Evolutionary conservation across 768 basidiomycete genomes (phyloP), one percentile per base, ranked within the genome.

Genomic region (Plicaturopsis crispa): DNA sequence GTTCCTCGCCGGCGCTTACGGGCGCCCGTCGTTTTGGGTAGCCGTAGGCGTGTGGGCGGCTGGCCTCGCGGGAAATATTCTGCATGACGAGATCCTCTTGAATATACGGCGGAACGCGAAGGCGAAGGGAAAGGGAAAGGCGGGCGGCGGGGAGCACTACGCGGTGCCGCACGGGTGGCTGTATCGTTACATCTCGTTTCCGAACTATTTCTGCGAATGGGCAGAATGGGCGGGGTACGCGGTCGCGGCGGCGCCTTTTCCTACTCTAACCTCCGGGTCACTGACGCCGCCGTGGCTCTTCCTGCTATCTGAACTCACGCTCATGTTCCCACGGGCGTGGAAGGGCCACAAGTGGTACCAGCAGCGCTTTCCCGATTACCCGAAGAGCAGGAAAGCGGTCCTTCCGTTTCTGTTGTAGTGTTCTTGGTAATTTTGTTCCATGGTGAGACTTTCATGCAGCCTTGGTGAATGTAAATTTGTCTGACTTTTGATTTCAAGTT

Each of bases 131-230:
- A 35, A 62, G 60, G 47, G 57, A 46, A 34, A 52, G 50, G 23
- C 39, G 8, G 14, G 26, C 26, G 26, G 8, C 14, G 58, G 55
- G 30, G 73, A 78, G 35, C 67, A 86, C 57, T 89, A 89, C 53
- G 79, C 80, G 4, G 80, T 92, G 42, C 91, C 94, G 0, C 72
- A 81, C 36, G 88, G 85, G 0, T 71, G 76, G 16, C 63, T 94
- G 13, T 96, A 84, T 67, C 50, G 56, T 31, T 80, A 75, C 52
- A 66, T 97, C 49, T 89, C 90, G 5, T 94, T 81, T 62, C 94
- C 94, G 7, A 91, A 96, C 57, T 98, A 97, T 62, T 63, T 90
- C 14, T 90, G 83, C 60, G 94, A 97, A 55, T 98, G 94, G 94
- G 42, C 84, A 39, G 94, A 98, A 60, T 98, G 93, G 92, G 47